Conservation (phyloP, 352 stramenopile genomes). For the Pythium insidiosum region DNA sequence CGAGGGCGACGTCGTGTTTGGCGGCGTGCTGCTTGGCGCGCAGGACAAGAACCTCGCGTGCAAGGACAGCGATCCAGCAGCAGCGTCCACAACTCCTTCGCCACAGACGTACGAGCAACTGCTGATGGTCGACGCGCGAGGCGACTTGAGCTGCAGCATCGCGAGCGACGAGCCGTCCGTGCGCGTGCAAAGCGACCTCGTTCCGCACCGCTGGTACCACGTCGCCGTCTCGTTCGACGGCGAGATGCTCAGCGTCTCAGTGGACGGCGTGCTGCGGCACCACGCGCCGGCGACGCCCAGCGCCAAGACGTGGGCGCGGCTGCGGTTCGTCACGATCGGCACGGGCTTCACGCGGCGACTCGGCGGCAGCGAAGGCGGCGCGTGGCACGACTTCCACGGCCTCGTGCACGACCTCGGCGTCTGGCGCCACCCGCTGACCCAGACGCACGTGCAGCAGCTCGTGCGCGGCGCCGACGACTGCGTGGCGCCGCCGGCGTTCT, state of each 20-base stretch:
- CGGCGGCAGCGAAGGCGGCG: constrained; percentile 34
- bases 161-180: constrained; percentile 34
- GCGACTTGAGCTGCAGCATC: constrained; percentile 51
- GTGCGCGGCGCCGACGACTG: constrained; percentile 47
- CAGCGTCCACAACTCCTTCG: constrained; percentile 16
- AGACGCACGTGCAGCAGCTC: constrained; percentile 46
- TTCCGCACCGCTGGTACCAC: constrained; percentile 60
- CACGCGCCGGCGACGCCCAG: constrained; percentile 21
- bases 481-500: constrained; percentile 43
- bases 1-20: constrained; percentile 37
- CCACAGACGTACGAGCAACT: constrained; percentile 54
- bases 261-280: constrained; percentile 51
- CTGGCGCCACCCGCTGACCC: constrained; percentile 40
- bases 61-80: constrained; percentile 21
- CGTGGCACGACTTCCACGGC: constrained; percentile 68
- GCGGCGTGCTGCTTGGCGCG: constrained; percentile 50
- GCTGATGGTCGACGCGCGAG: constrained; percentile 47
- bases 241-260: constrained; percentile 32
- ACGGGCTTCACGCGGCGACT: constrained; percentile 51
- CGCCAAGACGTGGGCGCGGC: constrained; percentile 27
- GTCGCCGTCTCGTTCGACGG: constrained; percentile 45
- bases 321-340: constrained; percentile 47
- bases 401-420: constrained; percentile 47
- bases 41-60: constrained; percentile 26
- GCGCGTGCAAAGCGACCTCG: constrained; percentile 39